Conservation (phyloP, 1,284 basidiomycete species). For the Fistulinella cinereoalba region DNA sequence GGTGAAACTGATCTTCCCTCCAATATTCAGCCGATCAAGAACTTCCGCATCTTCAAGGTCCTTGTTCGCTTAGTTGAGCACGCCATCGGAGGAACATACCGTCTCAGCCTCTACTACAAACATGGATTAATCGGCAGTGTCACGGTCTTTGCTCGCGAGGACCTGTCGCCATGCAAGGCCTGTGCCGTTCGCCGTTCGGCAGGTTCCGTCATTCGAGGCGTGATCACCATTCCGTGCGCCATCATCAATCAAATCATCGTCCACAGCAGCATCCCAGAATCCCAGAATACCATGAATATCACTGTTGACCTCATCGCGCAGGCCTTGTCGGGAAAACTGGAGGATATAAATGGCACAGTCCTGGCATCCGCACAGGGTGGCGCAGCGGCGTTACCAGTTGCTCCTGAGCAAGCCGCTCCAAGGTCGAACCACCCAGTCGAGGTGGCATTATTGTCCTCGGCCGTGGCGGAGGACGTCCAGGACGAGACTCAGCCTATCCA, state of each 20-base stretch:
- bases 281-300: constrained; percentile 6
- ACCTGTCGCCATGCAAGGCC: constrained; percentile 22
- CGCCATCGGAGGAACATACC: constrained; percentile 20
- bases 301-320: constrained; percentile 12
- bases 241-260: constrained; percentile 22
- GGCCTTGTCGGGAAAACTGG: constrained; percentile 13
- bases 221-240: constrained; percentile 17
- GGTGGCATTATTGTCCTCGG: constrained; percentile 19
- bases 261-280: neutral
- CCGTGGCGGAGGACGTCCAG: constrained; percentile 18
- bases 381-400: neutral
- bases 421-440: constrained; percentile 17
- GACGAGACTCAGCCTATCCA: constrained; percentile 15
- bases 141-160: constrained; percentile 24
- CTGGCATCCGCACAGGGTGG: constrained; percentile 20
- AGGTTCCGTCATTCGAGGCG: constrained; percentile 18
- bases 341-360: constrained; percentile 15
- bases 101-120: constrained; percentile 18
- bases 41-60: constrained; percentile 25
- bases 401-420: neutral
- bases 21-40: constrained; percentile 14
- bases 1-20: constrained; percentile 11
- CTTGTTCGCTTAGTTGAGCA: constrained; percentile 24
- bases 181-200: constrained; percentile 18
- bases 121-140: constrained; percentile 16